phyloP scores from a whole-genome alignment of 345 rosid genomes.

The Citrus maxima region DNA sequence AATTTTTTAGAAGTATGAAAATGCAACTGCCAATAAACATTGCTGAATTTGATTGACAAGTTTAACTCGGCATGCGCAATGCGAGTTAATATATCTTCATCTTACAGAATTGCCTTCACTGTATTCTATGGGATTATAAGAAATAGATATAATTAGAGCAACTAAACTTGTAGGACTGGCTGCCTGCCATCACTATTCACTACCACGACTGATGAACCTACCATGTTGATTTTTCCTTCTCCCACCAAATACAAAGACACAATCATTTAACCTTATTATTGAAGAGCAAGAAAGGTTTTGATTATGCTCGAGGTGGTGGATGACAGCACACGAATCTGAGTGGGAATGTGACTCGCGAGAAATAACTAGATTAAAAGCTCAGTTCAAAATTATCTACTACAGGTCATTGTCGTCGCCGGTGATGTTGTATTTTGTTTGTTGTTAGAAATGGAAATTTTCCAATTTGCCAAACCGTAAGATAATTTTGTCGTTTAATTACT shows the following conservation, averaged over 20 bases:
- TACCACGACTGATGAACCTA: neutral
- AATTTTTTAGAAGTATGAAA: too few relatives aligned
- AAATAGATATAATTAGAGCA: neutral
- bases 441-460: neutral
- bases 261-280: slow-evolving; percentile 7
- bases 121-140: neutral
- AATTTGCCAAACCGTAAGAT: neutral
- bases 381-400: neutral
- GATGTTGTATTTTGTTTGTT: neutral
- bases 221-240: neutral
- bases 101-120: neutral
- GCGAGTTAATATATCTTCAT: neutral
- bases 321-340: slow-evolving; percentile 9
- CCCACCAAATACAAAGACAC: neutral
- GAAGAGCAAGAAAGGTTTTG: slow-evolving; percentile 5
- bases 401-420: neutral
- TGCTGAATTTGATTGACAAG: neutral
- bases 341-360: neutral
- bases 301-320: neutral
- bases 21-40: neutral
- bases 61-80: too few relatives aligned
- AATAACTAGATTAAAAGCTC: neutral
- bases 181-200: neutral
- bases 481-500: neutral
- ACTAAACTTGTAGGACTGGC: neutral